Evolutionary conservation across 1,284 basidiomycete genomes (phyloP), one percentile per base, ranked within the genome.

Genomic region (Thecaphora frezii): DNA sequence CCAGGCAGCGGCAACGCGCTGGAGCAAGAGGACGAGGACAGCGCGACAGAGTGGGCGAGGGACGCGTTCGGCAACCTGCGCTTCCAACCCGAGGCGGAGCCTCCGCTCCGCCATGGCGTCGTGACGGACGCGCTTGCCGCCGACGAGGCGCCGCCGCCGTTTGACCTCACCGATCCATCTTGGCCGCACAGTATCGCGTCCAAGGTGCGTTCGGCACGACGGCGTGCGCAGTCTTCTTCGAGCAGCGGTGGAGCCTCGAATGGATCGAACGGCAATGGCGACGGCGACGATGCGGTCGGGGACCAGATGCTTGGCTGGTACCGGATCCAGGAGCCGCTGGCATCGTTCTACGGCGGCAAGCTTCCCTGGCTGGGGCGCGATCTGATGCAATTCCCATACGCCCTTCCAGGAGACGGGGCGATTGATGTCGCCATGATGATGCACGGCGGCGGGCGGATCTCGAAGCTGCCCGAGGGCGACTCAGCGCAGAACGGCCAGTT

Each of bases 371-470:
- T 78, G 13, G 56, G 68, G 3, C 69, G 76, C 24, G 69, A 74
- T 37, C 58, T 77, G 44, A 64, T 77, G 67, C 73, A 77, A 28
- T 78, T 78, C 42, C 76, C 76, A 0, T 78, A 68, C 47, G 66
- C 74, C 2, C 49, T 63, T 0, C 67, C 76, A 19, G 58, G 61
- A 46, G 74, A 78, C 43, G 67, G 67, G 37, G 56, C 62, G 19
- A 54, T 78, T 36, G 76, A 78, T 41, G 42, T 78, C 1, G 49
- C 66, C 5, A 54, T 77, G 51, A 53, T 69, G 21, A 62, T 76
- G 26, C 64, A 69, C 36, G 62, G 53, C 5, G 66, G 66, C 24
- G 71, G 68, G 16, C 56, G 74, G 44, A 45, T 40, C 5, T 63
- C 61, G 40, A 78, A 77, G 40, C 47, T 78, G 9, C 55, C 56